A percentile compares a stretch with the other conserved stretches of the same genome.
Evolutionary conservation across 2,329 filamentous ascomycete genomes (phyloP).

Genomic region (Talaromyces funiculosus): DNA sequence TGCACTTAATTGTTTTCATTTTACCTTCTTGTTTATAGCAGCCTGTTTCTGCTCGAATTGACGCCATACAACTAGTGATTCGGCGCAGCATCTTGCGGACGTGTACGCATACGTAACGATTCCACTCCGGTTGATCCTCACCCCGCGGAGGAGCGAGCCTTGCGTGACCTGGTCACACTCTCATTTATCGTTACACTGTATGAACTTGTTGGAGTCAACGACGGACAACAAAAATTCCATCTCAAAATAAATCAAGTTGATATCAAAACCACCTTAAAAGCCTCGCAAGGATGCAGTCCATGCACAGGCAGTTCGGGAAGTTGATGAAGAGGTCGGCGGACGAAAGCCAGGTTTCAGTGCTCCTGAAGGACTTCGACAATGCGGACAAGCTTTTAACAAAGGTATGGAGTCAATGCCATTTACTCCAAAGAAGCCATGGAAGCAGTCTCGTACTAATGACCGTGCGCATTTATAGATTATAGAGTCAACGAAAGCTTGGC

Average conservation of each 20-base stretch:
- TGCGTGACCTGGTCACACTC: background rate
- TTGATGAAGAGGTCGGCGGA: conserved; percentile 67
- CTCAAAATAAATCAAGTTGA: background rate
- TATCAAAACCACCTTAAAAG: background rate
- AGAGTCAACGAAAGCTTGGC: conserved; percentile 69
- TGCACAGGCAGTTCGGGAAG: conserved; percentile 70
- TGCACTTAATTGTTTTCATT: background rate
- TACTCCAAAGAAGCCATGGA: background rate
- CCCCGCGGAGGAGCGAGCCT: background rate
- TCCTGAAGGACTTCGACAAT: conserved; percentile 75
- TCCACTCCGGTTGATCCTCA: background rate
- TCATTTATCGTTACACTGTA: background rate
- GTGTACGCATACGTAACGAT: conserved; percentile 3
- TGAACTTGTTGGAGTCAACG: background rate
- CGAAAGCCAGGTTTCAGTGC: conserved; percentile 66
- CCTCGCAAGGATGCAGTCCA: conserved; percentile 33
- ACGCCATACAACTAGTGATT: background rate
- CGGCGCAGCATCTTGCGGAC: background rate
- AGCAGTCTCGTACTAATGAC: conserved; percentile 1
- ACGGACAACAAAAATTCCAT: background rate
- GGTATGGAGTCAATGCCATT: conserved; percentile 43
- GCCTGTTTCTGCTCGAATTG: background rate
- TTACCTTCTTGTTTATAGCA: background rate
- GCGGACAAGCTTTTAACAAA: conserved; percentile 67
- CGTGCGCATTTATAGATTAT: conserved; percentile 53